phyloP scores from a whole-genome alignment of 495 filamentous ascomycete species.

The Glarea lozoyensis region DNA sequence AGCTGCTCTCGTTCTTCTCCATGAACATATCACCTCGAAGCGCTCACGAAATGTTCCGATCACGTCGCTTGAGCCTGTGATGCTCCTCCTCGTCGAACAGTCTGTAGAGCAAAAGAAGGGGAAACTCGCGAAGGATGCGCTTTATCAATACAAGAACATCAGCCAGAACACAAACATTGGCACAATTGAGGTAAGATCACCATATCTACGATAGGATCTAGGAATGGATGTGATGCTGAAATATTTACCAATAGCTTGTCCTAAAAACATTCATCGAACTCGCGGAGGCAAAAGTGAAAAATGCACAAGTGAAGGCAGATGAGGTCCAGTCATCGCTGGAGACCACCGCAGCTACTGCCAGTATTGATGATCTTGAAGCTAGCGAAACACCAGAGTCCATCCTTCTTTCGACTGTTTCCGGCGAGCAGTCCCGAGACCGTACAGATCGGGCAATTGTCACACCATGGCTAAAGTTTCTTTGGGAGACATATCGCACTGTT shows the following conservation, averaged over 20 bases:
- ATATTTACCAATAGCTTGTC: slow-evolving; percentile 49
- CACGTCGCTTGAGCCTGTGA: slow-evolving; percentile 91
- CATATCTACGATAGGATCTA: neutral
- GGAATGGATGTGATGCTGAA: slow-evolving; percentile 1
- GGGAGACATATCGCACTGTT: slow-evolving; percentile 99
- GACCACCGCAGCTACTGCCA: slow-evolving; percentile 55
- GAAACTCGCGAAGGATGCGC: slow-evolving; percentile 94
- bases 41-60: slow-evolving; percentile 95
- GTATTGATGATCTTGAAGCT: slow-evolving; percentile 91
- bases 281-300: slow-evolving; percentile 90
- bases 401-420: slow-evolving; percentile 92
- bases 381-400: slow-evolving; percentile 95
- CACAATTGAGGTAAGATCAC: slow-evolving; percentile 76
- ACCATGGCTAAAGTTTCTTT: slow-evolving; percentile 98
- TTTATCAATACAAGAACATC: slow-evolving; percentile 99
- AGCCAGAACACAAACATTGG: slow-evolving; percentile 97
- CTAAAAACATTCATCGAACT: slow-evolving; percentile 97
- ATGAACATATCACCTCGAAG: slow-evolving; percentile 99
- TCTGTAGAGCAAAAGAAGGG: slow-evolving; percentile 95
- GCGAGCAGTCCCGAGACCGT: slow-evolving; percentile 91
- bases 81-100: slow-evolving; percentile 94
- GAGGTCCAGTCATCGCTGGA: slow-evolving; percentile 86
- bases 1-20: slow-evolving; percentile 87
- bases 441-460: slow-evolving; percentile 97
- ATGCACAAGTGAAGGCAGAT: slow-evolving; percentile 92